These are phyloP conservation scores for Gypsophila paniculata DNA, from an alignment of 179 eudicot genomes.

Conservation along the genomic window DNA sequence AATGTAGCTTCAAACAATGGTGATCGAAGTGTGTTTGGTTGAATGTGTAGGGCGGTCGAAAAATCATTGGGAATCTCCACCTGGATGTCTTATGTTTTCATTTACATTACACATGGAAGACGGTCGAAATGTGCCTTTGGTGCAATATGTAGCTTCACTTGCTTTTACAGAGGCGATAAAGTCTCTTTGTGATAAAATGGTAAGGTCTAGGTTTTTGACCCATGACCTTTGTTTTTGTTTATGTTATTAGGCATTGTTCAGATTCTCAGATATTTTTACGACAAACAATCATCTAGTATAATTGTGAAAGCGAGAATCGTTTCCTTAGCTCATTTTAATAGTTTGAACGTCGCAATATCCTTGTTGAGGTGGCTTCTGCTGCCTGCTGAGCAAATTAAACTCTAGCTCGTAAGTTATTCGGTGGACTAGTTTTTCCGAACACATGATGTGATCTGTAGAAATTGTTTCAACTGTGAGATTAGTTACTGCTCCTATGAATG, in stretches of 20 bases:
- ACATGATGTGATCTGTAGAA: not conserved
- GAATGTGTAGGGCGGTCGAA: conserved; percentile 62
- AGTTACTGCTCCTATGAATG: not conserved
- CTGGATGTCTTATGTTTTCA: conserved; percentile 80
- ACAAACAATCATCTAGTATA: not conserved
- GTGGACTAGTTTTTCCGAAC: not conserved
- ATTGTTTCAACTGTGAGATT: not conserved
- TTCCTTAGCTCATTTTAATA: not conserved
- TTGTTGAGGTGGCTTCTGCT: not conserved
- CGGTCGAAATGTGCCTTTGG: conserved; percentile 69
- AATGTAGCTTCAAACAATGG: not conserved
- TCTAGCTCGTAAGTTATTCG: not conserved
- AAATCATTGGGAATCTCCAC: conserved; percentile 85
- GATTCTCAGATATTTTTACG: not conserved
- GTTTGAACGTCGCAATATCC: no score
- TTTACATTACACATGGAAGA: conserved; percentile 81
- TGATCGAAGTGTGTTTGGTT: not conserved
- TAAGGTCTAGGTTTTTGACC: conserved; percentile 25
- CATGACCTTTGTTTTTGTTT: not conserved
- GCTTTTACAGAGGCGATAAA: conserved; percentile 89
- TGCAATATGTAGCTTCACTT: conserved; percentile 79
- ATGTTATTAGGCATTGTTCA: not conserved
- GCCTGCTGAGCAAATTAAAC: conserved; percentile 1
- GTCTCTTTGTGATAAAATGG: conserved; percentile 51
- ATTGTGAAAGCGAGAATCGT: not conserved